These are phyloP conservation scores for Hypsizygus marmoreus DNA, from an alignment of 768 basidiomycete genomes.

Conservation along the genomic window DNA sequence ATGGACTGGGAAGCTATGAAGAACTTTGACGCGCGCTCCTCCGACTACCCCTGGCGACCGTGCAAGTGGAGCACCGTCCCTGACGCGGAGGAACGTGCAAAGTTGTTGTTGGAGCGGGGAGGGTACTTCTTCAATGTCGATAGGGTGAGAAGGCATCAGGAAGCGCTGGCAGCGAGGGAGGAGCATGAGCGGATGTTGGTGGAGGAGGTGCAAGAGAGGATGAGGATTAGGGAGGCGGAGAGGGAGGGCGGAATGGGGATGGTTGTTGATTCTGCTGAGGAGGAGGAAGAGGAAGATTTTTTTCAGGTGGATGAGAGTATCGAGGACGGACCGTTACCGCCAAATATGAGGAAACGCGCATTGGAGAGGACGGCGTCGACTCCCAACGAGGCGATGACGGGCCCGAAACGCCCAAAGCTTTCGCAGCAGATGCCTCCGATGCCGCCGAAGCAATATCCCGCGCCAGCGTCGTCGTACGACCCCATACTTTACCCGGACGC, in stretches of 20 bases:
- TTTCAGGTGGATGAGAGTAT: background rate
- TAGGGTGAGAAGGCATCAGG: conserved; percentile 12
- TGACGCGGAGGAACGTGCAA: conserved; percentile 12
- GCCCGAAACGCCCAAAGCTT: conserved; percentile 15
- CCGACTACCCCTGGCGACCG: conserved; percentile 17
- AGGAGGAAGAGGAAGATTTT: conserved; percentile 6
- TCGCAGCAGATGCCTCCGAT: conserved; percentile 21
- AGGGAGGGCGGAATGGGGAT: conserved; percentile 15
- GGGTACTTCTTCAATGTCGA: conserved; percentile 11
- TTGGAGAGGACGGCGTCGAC: conserved; percentile 12
- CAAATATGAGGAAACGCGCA: conserved; percentile 18
- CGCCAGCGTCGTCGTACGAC: conserved; percentile 35
- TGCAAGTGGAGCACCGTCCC: conserved; percentile 15
- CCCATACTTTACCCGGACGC: conserved; percentile 39
- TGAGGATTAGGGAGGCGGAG: conserved; percentile 14
- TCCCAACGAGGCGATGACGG: conserved; percentile 1
- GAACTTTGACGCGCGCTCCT: conserved; percentile 24
- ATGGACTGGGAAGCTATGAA: conserved; percentile 38
- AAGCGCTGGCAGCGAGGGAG: conserved; percentile 10
- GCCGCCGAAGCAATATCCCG: conserved; percentile 38
- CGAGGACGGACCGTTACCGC: background rate
- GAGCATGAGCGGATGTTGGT: conserved; percentile 11
- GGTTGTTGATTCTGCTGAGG: conserved; percentile 1
- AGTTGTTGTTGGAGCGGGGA: conserved; percentile 2
- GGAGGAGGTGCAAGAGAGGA: conserved; percentile 12